Evolutionary conservation across 2,329 filamentous ascomycete genomes (phyloP), one percentile per base, ranked within the genome.

Genomic region (Xylaria polymorpha): DNA sequence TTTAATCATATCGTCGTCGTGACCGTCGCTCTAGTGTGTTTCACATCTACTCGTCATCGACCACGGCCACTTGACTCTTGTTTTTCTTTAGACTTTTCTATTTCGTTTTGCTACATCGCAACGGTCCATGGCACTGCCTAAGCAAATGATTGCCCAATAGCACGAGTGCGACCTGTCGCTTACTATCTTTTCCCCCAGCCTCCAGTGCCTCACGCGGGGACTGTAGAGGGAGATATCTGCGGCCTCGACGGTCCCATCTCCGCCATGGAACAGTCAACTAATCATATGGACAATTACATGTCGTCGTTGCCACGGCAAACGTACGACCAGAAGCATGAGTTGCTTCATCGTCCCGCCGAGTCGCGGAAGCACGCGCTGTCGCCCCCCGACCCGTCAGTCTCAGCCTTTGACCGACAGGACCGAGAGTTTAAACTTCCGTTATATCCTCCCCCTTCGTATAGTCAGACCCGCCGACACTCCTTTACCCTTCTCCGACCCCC

Each of bases 261-360:
- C 18, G n/a, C 64, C 37, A 78, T 76, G 75, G 82, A 83, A 79
- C 82, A 82, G 74, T 79, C 80, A 71, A 48, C 29, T 7, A 29
- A 51, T 12, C 56, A 41, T 20, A 51, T 46, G 62, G 39, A 65
- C 67, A 81, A 81, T 84, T 84, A 84, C 82, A 84, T 85, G 83
- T 79, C 83, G 83, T 79, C 83, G 74, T 75, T 77, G 64, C 75
- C 75, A 67, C 77, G 69, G 70, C 74, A 74, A 72, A 75, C 71
- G 64, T 73, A 73, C 67, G 72, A 77, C 65, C 76, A 68, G 53
- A 73, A 77, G 66, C 72, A 74, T 60, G 68, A 66, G 18, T 18
- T 37, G 20, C 60, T 61, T 53, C 59, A 37, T 29, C 44, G 67
- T 44, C 59, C 61, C 5, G 44, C 20, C 15, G 67, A 71, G 25